Base-by-base conservation (phyloP, 805 yeast genomes). In the Metschnikowia noctiluminum region DNA sequence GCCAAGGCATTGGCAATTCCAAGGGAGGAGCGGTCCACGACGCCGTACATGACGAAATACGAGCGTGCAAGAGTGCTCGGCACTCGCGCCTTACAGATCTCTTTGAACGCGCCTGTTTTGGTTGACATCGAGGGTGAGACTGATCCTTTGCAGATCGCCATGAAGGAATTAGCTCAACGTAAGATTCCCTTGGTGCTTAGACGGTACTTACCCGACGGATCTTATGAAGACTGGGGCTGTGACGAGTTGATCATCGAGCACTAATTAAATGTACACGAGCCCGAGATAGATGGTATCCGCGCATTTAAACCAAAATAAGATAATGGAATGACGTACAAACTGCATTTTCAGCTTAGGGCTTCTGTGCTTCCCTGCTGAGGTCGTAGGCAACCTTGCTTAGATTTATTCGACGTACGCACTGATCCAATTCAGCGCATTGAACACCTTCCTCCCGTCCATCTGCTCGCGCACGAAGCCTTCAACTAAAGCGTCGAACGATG, bases 91-190 rank as follows among this genome's bases (percentile, higher is more conserved):
- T 74, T 94, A 56, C 99, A 94, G 70, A 92, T 94, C 61, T 89
- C 97, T 28, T 87, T 94, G 88, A 94, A 94, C 65, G 99, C 99
- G 1, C 99, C 99, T 2, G 98, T 94, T 2, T 79, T 94, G 64
- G 99, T 94, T 38, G 99, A 95, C 63, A 81, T 94, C 50, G 99
- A 94, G 71, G 99, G 99, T 63, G 99, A 95, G 69, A 95, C 99
- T 2, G 99, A 94, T 67, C 99, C 99, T 12, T 76, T 94, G 64
- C 97, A 91, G 69, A 94, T 94, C 54, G 97, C 99, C 52, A 86
- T 89, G 89, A 94, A 95, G 69, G 99, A 94, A 69, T 79, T 94
- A 54, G 81, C 96, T 1, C 98, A 94, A 69, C 84, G 88, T 69
- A 94, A 91, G 68, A 90, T 95, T 49, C 99, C 99, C 1, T 78